A percentile compares a stretch with the other conserved stretches of the same genome.
Conservation (phyloP, 208 protist genomes). For the Leishmania amazonensis region DNA sequence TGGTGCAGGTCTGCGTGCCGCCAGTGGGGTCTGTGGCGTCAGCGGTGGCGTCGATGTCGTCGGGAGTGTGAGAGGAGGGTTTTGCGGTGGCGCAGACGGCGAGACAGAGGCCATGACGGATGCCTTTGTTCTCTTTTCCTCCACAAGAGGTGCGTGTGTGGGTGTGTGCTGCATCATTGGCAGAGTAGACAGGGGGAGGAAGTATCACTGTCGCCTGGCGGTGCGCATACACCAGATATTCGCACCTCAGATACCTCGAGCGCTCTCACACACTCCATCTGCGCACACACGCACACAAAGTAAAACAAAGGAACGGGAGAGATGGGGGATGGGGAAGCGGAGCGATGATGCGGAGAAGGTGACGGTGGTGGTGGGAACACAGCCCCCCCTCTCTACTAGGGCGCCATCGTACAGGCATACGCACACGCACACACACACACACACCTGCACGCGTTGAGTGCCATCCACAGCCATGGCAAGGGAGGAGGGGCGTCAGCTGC, state of each 20-base stretch:
- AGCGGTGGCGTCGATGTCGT: slow-evolving; percentile 4
- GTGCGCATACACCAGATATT: not conserved
- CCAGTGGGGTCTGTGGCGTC: slow-evolving; percentile 2
- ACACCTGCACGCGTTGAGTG: not conserved
- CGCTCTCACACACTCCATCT: not conserved
- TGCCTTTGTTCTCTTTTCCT: not conserved
- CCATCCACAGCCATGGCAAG: not conserved
- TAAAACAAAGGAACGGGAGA: not conserved
- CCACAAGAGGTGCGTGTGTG: not conserved
- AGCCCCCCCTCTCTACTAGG: not conserved
- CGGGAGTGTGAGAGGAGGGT: not conserved
- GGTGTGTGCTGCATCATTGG: not conserved
- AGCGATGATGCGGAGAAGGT: no score
- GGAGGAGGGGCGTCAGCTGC: no score
- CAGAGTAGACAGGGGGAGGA: not conserved
- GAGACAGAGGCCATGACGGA: not conserved
- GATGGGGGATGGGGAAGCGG: not conserved
- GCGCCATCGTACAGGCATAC: not conserved
- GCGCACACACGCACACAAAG: not conserved
- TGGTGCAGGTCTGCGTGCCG: not conserved
- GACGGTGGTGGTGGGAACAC: not conserved
- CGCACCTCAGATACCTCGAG: not conserved
- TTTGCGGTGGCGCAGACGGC: not conserved
- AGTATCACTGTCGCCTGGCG: not conserved
- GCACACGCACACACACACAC: not conserved